Evolutionary conservation across 2,329 filamentous ascomycete species (phyloP).

Genomic region (Verticillium nonalfalfae): DNA sequence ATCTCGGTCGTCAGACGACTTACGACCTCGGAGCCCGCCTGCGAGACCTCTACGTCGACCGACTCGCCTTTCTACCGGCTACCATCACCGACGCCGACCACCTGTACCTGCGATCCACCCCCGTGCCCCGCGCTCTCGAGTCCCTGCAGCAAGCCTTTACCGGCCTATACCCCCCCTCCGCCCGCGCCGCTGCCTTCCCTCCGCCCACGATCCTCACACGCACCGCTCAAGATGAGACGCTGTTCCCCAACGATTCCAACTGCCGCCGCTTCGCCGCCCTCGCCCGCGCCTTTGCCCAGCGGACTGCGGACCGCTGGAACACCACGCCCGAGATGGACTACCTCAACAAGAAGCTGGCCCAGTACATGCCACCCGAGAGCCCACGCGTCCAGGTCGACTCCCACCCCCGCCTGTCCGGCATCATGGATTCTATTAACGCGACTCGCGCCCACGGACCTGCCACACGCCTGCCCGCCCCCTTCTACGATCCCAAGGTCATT

Average conservation of each 20-base stretch:
- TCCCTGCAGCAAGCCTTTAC: conserved; percentile 70
- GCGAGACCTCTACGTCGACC: conserved; percentile 67
- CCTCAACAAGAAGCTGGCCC: conserved; percentile 68
- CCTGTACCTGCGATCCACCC: conserved; percentile 69
- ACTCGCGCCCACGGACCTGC: conserved; percentile 77
- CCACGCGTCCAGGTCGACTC: conserved; percentile 74
- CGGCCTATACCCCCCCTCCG: conserved; percentile 61
- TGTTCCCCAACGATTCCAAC: conserved; percentile 68
- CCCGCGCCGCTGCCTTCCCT: conserved; percentile 41
- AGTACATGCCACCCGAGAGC: conserved; percentile 73
- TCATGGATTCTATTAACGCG: conserved; percentile 92
- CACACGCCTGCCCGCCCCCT: conserved; percentile 74
- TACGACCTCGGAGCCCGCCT: conserved; percentile 62
- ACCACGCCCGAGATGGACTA: conserved; percentile 75
- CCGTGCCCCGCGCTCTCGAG: conserved; percentile 69
- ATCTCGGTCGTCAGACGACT: conserved; percentile 67
- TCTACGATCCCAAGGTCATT: conserved; percentile 72
- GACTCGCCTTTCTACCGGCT: conserved; percentile 63
- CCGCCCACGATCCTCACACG: conserved; percentile 61
- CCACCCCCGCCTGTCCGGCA: conserved; percentile 75
- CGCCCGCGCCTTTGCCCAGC: conserved; percentile 63
- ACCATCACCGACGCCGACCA: conserved; percentile 44
- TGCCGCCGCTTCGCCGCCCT: conserved; percentile 69
- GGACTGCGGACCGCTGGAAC: conserved; percentile 70
- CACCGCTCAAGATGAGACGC: conserved; percentile 63